Percentiles rank a stretch among this genome's conserved stretches.
Evolutionary conservation across 2,329 filamentous ascomycete species (phyloP).

Genomic region (Alternaria atra): DNA sequence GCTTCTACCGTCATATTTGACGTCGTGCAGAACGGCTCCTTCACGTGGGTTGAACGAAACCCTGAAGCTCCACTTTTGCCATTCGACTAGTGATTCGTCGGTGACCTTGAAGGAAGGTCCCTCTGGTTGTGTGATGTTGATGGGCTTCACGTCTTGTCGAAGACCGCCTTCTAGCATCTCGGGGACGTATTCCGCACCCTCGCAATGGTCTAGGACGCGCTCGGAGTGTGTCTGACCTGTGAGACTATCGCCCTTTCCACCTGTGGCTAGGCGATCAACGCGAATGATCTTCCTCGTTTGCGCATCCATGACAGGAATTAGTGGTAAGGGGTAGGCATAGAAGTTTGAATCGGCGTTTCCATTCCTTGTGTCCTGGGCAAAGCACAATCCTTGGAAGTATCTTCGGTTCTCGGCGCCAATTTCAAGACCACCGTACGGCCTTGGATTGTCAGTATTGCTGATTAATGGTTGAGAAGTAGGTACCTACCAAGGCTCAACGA

Average conservation of each 20-base stretch:
- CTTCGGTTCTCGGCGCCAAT: constrained; percentile 57
- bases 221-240: constrained; percentile 51
- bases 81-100: constrained; percentile 55
- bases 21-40: constrained; percentile 75
- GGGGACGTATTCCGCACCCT: constrained; percentile 60
- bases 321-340: constrained; percentile 52
- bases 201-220: constrained; percentile 59
- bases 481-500: constrained; percentile 60
- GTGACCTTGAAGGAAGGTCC: constrained; percentile 71
- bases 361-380: constrained; percentile 58
- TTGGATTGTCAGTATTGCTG: constrained; percentile 15
- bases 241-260: constrained; percentile 49
- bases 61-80: constrained; percentile 58
- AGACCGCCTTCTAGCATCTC: constrained; percentile 52
- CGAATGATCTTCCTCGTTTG: constrained; percentile 47
- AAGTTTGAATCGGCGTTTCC: constrained; percentile 56
- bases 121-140: constrained; percentile 76
- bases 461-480: not conserved
- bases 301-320: constrained; percentile 51
- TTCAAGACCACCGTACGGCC: constrained; percentile 64
- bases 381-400: constrained; percentile 65
- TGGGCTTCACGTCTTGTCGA: constrained; percentile 66
- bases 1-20: constrained; percentile 71
- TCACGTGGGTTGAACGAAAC: constrained; percentile 57
- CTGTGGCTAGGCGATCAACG: constrained; percentile 49